A percentile compares a stretch with the other conserved stretches of the same genome.
Evolutionary conservation across 1,284 basidiomycete species (phyloP).

Genomic region (Exobasidium cylindrosporum): DNA sequence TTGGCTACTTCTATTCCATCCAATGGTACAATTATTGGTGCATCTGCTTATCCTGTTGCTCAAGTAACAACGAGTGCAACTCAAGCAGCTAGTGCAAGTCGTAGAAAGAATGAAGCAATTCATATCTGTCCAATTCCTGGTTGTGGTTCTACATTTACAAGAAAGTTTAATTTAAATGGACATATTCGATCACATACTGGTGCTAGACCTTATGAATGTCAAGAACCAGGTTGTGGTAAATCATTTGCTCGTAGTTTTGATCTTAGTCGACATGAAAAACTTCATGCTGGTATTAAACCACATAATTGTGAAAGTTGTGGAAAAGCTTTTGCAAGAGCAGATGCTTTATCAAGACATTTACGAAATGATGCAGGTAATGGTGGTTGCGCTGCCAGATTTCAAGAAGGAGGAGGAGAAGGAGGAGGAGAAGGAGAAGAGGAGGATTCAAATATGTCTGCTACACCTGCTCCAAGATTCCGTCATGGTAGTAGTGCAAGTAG

Average conservation of each 20-base stretch:
- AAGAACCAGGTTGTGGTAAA: constrained; percentile 88
- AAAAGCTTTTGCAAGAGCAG: constrained; percentile 40
- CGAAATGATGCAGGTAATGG: constrained; percentile 31
- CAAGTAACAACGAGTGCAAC: constrained; percentile 86
- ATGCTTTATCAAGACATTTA: constrained; percentile 37
- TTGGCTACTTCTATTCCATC: constrained; percentile 15
- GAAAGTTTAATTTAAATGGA: constrained; percentile 64
- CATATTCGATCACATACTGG: constrained; percentile 95
- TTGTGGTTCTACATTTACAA: constrained; percentile 69
- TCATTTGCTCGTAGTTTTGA: constrained; percentile 92
- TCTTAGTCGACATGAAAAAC: constrained; percentile 70
- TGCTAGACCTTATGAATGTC: constrained; percentile 86
- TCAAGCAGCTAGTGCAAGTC: constrained; percentile 81
- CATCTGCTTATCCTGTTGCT: constrained; percentile 9
- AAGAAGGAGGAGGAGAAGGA: background rate
- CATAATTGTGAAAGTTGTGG: constrained; percentile 70
- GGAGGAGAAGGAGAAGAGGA: background rate
- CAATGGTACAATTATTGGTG: background rate
- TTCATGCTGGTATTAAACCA: constrained; percentile 75
- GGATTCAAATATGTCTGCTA: background rate
- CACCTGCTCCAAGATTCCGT: background rate
- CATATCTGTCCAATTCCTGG: constrained; percentile 91
- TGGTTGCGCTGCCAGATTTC: constrained; percentile 8
- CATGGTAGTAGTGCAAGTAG: background rate
- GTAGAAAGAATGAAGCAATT: constrained; percentile 82